Evolutionary conservation across 164 flowering plant species (phyloP).

Genomic region (Akebia trifoliata): DNA sequence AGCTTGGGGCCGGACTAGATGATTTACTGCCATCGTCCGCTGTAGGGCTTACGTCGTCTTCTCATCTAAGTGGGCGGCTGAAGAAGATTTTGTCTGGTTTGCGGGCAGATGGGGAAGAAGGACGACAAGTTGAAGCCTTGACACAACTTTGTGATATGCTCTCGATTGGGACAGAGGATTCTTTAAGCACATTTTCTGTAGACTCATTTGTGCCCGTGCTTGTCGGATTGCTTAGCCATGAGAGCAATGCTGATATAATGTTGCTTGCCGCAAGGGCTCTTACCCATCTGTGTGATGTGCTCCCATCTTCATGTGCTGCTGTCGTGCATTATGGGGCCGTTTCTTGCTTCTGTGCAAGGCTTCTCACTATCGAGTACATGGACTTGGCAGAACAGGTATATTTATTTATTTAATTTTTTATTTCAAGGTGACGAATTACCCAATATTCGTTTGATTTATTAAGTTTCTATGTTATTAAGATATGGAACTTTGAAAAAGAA

Average conservation of each 20-base stretch:
- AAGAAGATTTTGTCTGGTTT: slow-evolving; percentile 88
- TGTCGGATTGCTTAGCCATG: slow-evolving; percentile 90
- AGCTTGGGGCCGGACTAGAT: slow-evolving; percentile 91
- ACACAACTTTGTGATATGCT: slow-evolving; percentile 97
- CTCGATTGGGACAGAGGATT: slow-evolving; percentile 95
- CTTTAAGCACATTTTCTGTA: slow-evolving; percentile 87
- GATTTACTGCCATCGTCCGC: slow-evolving; percentile 77
- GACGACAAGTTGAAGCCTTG: slow-evolving; percentile 85
- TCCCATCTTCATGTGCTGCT: slow-evolving; percentile 94
- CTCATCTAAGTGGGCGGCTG: slow-evolving; percentile 82
- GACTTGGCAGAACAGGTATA: slow-evolving; percentile 99
- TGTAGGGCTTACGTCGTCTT: slow-evolving; percentile 56
- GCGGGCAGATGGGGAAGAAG: slow-evolving; percentile 96
- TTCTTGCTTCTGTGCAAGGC: slow-evolving; percentile 74
- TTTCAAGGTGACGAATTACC: too few species aligned
- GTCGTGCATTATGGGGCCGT: slow-evolving; percentile 97
- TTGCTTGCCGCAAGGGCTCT: slow-evolving; percentile 94
- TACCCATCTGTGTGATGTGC: slow-evolving; percentile 88
- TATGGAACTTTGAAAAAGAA: too few species aligned
- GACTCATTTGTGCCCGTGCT: slow-evolving; percentile 95
- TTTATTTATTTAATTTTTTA: too few species aligned
- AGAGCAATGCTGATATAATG: slow-evolving; percentile 96
- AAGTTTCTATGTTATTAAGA: too few species aligned
- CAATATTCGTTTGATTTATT: too few species aligned
- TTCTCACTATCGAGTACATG: slow-evolving; percentile 98